Percentiles rank a stretch among this genome's conserved stretches.
Conservation (phyloP, 2,329 filamentous ascomycete genomes). For the Sordariomycetes sp. region DNA sequence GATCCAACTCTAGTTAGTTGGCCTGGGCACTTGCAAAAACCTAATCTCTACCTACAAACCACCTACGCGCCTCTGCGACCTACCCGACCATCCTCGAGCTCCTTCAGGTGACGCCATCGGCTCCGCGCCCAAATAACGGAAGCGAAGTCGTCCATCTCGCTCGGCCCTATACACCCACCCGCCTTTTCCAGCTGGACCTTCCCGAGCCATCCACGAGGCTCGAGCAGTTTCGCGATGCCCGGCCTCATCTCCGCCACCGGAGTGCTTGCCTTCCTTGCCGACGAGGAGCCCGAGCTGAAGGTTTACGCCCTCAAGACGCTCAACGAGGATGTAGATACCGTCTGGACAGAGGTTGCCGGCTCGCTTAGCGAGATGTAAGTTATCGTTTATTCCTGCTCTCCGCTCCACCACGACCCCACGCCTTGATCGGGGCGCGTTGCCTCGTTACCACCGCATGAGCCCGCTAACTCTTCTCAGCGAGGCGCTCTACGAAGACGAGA, state of each 20-base stretch:
- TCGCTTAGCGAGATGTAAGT: constrained; percentile 84
- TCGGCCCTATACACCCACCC: background rate
- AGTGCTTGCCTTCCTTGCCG: constrained; percentile 87
- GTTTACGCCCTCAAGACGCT: constrained; percentile 90
- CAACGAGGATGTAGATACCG: constrained; percentile 90
- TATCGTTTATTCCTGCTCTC: background rate
- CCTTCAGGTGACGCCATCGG: constrained; percentile 5
- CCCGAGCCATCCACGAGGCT: background rate
- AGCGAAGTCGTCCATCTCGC: background rate
- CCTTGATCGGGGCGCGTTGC: background rate
- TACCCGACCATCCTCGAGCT: constrained; percentile 8
- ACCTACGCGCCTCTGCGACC: constrained; percentile 5
- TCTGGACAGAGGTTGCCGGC: constrained; percentile 95
- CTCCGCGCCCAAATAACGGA: background rate
- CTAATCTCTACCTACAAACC: background rate
- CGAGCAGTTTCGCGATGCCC: constrained; percentile 51
- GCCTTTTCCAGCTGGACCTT: background rate
- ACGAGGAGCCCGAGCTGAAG: constrained; percentile 89
- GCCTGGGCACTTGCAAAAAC: background rate
- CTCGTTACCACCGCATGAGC: background rate
- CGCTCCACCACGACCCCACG: background rate
- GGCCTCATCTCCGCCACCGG: constrained; percentile 89
- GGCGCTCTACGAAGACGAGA: constrained; percentile 92
- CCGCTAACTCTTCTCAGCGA: constrained; percentile 48
- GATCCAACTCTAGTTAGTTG: background rate